Evolutionary conservation across 176 grass and related monocot genomes (phyloP).

Genomic region (Hyparrhenia diplandra): DNA sequence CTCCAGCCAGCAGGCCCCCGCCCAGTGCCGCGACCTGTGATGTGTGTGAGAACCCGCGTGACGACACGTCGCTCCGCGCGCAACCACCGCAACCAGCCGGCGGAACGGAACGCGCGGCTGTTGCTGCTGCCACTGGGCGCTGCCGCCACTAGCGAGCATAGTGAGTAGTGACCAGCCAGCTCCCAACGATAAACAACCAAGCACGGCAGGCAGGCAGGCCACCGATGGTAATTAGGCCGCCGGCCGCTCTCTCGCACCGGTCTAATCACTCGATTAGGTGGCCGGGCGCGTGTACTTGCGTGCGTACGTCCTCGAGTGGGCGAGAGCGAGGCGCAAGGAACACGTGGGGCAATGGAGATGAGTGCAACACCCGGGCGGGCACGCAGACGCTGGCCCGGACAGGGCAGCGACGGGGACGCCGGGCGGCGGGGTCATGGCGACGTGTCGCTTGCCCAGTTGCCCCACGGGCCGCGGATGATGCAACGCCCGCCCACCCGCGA

Average conservation of each 20-base stretch:
- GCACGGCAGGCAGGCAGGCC: not conserved
- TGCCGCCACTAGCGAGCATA: not conserved
- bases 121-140: constrained; percentile 6
- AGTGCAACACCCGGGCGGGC: not conserved
- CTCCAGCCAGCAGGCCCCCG: too few relatives aligned
- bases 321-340: constrained; percentile 7
- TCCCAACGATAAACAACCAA: constrained; percentile 23
- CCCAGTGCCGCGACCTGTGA: not conserved
- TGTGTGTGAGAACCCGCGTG: not conserved
- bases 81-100: constrained; percentile 7
- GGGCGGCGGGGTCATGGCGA: not conserved
- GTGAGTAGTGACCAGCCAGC: not conserved
- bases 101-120: not conserved
- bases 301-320: not conserved
- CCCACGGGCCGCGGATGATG: not conserved
- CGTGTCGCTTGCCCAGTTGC: constrained; percentile 12
- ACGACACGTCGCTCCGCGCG: not conserved
- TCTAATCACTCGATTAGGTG: not conserved
- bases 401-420: not conserved
- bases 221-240: constrained; percentile 9
- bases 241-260: not conserved
- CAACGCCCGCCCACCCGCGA: too few relatives aligned
- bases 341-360: constrained; percentile 32
- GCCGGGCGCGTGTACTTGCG: not conserved
- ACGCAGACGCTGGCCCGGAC: not conserved